Evolutionary conservation across 1,139 yeast genomes (phyloP), one percentile per base, ranked within the genome.

Genomic region (Nakaseomyces uthaithaninus): DNA sequence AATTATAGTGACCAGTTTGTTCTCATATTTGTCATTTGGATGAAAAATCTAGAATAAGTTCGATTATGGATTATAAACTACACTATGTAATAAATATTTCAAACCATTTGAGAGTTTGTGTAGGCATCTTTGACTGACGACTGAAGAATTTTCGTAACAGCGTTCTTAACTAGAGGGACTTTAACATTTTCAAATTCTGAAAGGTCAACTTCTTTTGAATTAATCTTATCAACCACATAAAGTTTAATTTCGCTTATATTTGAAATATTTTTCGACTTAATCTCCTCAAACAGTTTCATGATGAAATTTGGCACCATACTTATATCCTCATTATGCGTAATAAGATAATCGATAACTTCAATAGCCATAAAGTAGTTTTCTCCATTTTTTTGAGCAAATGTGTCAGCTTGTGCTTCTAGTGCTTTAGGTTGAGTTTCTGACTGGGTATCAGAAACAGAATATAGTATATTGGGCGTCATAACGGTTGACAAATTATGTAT

Each of bases 401-500:
- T 62, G 37, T 64, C 65, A 34, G 55, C 54, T 31, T 62, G 64
- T 0, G 61, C 63, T 3, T 51, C 54, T 26, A 31, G 18, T 4
- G 35, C 24, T n/a, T 44, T 48, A 5, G 59, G 60, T 14, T 61
- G 55, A 1, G 46, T 27, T 7, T 50, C 46, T 70, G 48, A 68
- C 64, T 8, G 75, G 59, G 48, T 37, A n/a, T 31, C 35, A 5
- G 25, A 12, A 5, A 10, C 15, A 3, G 25, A 31, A 51, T 81
- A 81, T 30, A 93, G 67, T 36, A 93, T 78, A 53, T 91, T 93
- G 1, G 99, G 99, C 0, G 97, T 84, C 40, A 93, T 73, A 4
- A 93, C 99, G 0, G 98, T 91, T 1, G 98, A 95, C 46, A 93
- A 69, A 59, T 93, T 93, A 58, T 89, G 95, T 26, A 83, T 75